Percentiles rank a stretch among this genome's conserved stretches.
Evolutionary conservation across 441 rosid species (phyloP).

Genomic region (Metrosideros polymorpha): DNA sequence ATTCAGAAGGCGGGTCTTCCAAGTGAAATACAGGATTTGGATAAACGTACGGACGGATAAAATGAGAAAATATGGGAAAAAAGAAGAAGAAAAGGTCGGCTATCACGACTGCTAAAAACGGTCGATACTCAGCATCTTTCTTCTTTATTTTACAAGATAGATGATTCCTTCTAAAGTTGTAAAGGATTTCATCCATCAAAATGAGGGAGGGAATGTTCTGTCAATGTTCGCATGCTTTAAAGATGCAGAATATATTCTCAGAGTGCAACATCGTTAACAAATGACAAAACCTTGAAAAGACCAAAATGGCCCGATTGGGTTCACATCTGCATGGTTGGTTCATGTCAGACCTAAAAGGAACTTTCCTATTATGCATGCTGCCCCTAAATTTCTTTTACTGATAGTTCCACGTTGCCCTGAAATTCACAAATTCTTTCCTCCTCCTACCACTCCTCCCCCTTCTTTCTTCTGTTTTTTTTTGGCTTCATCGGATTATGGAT

Average conservation of each 20-base stretch:
- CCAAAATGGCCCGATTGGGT: neutral
- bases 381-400: neutral
- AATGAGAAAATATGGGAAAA: neutral
- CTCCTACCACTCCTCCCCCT: neutral
- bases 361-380: neutral
- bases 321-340: neutral
- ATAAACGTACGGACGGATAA: neutral
- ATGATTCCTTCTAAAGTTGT: neutral
- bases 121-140: neutral
- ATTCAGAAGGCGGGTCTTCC: neutral
- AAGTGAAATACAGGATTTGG: neutral
- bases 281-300: neutral
- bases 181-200: neutral
- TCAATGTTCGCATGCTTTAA: neutral
- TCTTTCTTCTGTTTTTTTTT: neutral
- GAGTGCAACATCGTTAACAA: neutral
- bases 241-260: neutral
- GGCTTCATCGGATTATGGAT: neutral
- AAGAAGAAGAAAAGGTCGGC: neutral
- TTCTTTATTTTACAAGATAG: neutral
- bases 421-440: neutral
- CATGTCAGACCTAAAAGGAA: neutral
- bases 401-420: no score
- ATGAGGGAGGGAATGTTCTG: neutral
- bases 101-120: neutral